Base-by-base conservation (phyloP, 1,284 basidiomycete species). In the Boletus sp. region DNA sequence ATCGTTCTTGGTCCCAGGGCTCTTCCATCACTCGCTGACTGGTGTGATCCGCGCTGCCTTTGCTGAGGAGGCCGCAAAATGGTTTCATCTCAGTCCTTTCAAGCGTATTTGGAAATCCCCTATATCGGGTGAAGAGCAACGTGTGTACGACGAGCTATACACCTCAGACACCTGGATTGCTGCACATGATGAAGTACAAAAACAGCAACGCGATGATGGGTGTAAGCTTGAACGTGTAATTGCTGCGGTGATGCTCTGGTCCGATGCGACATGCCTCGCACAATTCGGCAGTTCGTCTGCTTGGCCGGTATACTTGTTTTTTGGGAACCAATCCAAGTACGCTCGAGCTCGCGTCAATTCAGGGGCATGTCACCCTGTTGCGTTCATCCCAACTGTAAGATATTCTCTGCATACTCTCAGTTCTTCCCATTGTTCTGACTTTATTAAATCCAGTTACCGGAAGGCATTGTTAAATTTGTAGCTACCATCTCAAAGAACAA, bases 301-400 rank as follows among this genome's bases (percentile, higher is more conserved):
- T 9, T 61, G 58, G 47, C 58, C 57, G 4, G 21, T 56, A 6
- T 55, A 55, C 14, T 16, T 47, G 44, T 47, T 65, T 33, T 73
- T 79, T 49, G 73, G 73, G 4, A 78, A 58, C 30, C 25, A 40
- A 2, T 64, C 62, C 0, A 64, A 64, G 25, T 64, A 64, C n/a
- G 21, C 38, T 9, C 38, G 38, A 21, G 38, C 38, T 14, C 21
- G 14, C 21, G 75, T 77, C 0, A 52, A 51, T 0, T 59, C 62
- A 0, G 58, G 63, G 19, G 62, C 73, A 10, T 71, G 68, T 33
- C 74, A 81, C 56, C 78, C 77, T 25, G 30, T 79, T 0, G 72
- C 76, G 2, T 76, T 76, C 35, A 66, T 79, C 5, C 74, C 74
- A 1, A 64, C 65, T 25, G 77, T 78, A 59, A 43, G 69, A 13